Conservation (phyloP, 176 grass and related monocot genomes). For the Coix lacrymajobi region DNA sequence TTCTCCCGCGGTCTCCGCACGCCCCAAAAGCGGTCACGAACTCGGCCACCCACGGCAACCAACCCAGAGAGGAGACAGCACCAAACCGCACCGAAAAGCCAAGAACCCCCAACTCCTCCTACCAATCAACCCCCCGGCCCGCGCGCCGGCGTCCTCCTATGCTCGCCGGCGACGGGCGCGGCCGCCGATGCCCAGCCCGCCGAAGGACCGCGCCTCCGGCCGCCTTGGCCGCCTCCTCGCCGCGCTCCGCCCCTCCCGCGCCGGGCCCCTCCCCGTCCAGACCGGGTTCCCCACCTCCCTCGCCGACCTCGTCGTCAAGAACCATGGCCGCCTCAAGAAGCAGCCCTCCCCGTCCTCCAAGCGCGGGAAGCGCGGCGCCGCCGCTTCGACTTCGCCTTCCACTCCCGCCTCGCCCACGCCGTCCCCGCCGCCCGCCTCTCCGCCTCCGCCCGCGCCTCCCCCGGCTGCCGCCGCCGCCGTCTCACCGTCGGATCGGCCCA, state of each 20-base stretch:
- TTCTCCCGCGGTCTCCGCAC: not conserved
- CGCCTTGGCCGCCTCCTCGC: constrained; percentile 51
- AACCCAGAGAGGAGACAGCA: not conserved
- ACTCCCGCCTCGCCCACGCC: not conserved
- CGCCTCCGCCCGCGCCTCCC: not conserved
- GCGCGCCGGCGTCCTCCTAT: constrained; percentile 40
- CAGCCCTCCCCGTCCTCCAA: constrained; percentile 35
- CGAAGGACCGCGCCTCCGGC: constrained; percentile 48
- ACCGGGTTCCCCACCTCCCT: constrained; percentile 94
- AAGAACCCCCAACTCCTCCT: not conserved
- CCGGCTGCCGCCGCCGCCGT: not conserved
- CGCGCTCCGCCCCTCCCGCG: constrained; percentile 49
- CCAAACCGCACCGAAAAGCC: constrained; percentile 1
- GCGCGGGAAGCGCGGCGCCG: constrained; percentile 31
- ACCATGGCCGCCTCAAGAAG: constrained; percentile 72
- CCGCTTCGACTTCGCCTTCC: not conserved
- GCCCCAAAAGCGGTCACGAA: not conserved
- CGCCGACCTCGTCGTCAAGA: constrained; percentile 84
- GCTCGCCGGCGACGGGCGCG: constrained; percentile 24
- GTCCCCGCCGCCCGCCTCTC: not conserved
- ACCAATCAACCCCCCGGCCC: not conserved
- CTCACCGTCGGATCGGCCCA: not conserved
- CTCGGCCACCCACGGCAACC: constrained; percentile 4
- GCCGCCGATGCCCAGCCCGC: constrained; percentile 53
- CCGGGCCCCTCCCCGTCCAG: constrained; percentile 60